Conservation (phyloP, 441 rosid genomes). For the Gossypium gossypioides region DNA sequence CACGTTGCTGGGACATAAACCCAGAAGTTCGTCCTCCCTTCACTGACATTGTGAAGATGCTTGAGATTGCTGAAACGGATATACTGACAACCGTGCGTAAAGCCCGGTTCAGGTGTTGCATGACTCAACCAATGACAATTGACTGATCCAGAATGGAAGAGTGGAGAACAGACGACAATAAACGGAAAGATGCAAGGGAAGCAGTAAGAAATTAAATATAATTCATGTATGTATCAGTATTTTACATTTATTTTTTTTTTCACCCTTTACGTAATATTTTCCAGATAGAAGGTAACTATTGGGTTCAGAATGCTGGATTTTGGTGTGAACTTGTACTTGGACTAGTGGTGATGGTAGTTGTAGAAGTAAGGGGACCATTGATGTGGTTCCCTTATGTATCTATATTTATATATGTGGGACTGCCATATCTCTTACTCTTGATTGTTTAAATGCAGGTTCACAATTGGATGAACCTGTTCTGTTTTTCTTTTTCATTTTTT, state of each 20-base stretch:
- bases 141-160: constrained; percentile 40
- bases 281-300: constrained; percentile 31
- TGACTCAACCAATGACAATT: constrained; percentile 74
- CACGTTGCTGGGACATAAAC: constrained; percentile 84
- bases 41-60: constrained; percentile 68
- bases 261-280: constrained; percentile 14
- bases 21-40: constrained; percentile 90
- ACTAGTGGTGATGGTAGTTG: constrained; percentile 20
- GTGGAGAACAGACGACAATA: constrained; percentile 16
- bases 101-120: constrained; percentile 96
- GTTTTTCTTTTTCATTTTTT: background rate
- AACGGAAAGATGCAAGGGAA: constrained; percentile 20
- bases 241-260: background rate
- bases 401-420: constrained; percentile 18
- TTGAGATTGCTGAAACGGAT: constrained; percentile 74
- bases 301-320: constrained; percentile 28
- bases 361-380: constrained; percentile 23
- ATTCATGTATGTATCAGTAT: constrained; percentile 48
- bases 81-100: constrained; percentile 79
- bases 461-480: background rate
- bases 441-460: constrained; percentile 26
- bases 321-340: constrained; percentile 28
- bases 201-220: constrained; percentile 31
- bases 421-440: constrained; percentile 18
- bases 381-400: constrained; percentile 20